These are phyloP conservation scores for Narthecium ossifragum DNA, from an alignment of 106 monocot genomes.

Conservation along the genomic window DNA sequence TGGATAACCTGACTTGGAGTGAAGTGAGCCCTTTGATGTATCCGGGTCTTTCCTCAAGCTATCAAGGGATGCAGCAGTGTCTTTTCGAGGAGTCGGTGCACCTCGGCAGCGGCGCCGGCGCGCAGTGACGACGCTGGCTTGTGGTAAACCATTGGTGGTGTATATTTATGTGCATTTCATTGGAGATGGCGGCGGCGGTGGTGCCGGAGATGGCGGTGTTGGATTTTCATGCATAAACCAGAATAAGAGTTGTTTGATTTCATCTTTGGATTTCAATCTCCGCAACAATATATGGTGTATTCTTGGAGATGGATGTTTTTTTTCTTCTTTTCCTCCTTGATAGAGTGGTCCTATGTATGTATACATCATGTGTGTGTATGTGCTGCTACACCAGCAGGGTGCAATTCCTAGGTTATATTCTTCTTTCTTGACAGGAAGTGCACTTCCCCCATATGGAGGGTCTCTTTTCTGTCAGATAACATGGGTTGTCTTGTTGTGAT, in stretches of 20 bases:
- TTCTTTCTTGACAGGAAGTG: too few relatives aligned
- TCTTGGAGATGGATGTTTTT: not conserved
- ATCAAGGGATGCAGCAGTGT: conserved; percentile 6
- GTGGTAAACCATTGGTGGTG: not conserved
- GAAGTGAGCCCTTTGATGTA: conserved; percentile 22
- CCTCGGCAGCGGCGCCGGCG: too few relatives aligned
- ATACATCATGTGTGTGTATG: too few relatives aligned
- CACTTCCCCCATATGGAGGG: too few relatives aligned
- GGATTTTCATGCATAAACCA: conserved; percentile 1
- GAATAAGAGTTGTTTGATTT: conserved; percentile 1
- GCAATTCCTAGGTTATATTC: too few relatives aligned
- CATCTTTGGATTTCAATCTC: not conserved
- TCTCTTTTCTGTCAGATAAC: too few relatives aligned
- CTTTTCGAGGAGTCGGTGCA: conserved; percentile 6
- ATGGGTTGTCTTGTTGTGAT: too few relatives aligned
- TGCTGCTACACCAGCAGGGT: too few relatives aligned
- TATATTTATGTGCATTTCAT: conserved; percentile 10
- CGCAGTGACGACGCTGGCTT: not conserved
- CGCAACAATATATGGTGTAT: not conserved
- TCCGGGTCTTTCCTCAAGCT: not conserved
- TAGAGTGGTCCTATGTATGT: too few relatives aligned
- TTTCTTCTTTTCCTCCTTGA: too few relatives aligned
- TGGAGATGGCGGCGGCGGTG: not conserved
- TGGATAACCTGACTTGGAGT: conserved; percentile 12
- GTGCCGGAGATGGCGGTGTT: conserved; percentile 6